Evolutionary conservation across 352 stramenopile genomes (phyloP).

Genomic region (Elongisporangium prolatum): DNA sequence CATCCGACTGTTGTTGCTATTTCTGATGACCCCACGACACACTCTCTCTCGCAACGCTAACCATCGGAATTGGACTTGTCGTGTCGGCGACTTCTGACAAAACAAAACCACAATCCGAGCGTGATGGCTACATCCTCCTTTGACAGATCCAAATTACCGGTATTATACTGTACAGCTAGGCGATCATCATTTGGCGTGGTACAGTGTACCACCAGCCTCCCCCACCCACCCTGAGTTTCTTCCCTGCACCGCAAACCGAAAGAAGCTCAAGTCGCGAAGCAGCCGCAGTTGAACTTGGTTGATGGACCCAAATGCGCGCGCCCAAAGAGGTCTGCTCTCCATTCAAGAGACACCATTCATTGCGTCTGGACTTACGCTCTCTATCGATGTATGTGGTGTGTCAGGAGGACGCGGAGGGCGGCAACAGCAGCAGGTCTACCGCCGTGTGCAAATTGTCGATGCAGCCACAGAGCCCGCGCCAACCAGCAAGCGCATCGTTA

Average conservation of each 20-base stretch:
- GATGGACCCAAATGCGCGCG: background rate
- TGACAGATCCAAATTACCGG: no score
- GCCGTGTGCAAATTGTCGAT: slow-evolving; percentile 18
- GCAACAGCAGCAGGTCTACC: background rate
- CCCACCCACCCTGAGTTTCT: background rate
- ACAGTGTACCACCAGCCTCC: background rate
- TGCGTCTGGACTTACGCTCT: background rate
- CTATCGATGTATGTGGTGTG: background rate
- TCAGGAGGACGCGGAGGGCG: background rate
- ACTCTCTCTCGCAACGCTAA: no score
- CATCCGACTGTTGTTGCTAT: no score
- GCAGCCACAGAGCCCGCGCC: slow-evolving; percentile 1
- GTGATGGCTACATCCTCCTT: no score
- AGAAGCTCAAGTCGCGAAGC: background rate
- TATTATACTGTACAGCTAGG: no score
- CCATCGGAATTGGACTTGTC: no score
- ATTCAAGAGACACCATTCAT: background rate
- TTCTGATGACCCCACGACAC: no score
- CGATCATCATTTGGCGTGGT: background rate
- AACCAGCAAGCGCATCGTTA: slow-evolving; percentile 7
- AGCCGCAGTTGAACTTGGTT: background rate
- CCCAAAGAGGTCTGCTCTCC: background rate
- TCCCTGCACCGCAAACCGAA: background rate
- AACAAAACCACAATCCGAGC: no score
- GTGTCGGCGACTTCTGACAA: no score